Base-by-base conservation (phyloP, 305 asterid species). In the Solanum chacoense region DNA sequence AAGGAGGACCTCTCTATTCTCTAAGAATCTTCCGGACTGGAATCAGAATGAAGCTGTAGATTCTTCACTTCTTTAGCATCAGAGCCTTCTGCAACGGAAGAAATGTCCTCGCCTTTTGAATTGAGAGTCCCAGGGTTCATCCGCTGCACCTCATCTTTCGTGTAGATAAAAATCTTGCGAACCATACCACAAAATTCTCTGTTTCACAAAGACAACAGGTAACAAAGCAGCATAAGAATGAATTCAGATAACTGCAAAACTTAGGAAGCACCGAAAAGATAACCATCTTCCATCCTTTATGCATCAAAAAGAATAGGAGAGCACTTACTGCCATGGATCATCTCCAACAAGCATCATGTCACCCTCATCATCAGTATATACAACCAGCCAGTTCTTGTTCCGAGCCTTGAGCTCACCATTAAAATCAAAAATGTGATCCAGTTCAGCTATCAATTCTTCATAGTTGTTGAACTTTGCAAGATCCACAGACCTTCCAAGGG, bases 91-190 rank as follows among this genome's bases (percentile, higher is more conserved):
- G 93, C 95, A 67, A 92, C 92, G 32, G 95, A 91, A 32, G 95
- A 95, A 88, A 38, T 89, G 84, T 94, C 96, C 88, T 97, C 98
- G 9, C 93, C 98, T 91, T 90, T 93, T n/a, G 93, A 90, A 86
- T 85, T 93, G 45, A 95, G 90, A 87, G 96, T 91, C 90, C 98
- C 94, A 14, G 95, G 96, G 88, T 92, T 93, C 98, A 95, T 93
- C 65, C 92, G 91, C 40, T 95, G 98, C 45, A 94, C 92, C 50
- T 90, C 92, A 7, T 88, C 90, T n/a, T 77, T 73, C 22, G 89
- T 90, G 90, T 78, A 88, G 73, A 90, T 83, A 34, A 63, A 85
- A 36, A 90, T 90, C 87, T 90, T 90, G 72, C 89, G 65, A 65
- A 88, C 90, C 90, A 90, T 90, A 75, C 71, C 77, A 67, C 92